phyloP scores from a whole-genome alignment of 2,329 filamentous ascomycete genomes.

The Amauroascus niger region DNA sequence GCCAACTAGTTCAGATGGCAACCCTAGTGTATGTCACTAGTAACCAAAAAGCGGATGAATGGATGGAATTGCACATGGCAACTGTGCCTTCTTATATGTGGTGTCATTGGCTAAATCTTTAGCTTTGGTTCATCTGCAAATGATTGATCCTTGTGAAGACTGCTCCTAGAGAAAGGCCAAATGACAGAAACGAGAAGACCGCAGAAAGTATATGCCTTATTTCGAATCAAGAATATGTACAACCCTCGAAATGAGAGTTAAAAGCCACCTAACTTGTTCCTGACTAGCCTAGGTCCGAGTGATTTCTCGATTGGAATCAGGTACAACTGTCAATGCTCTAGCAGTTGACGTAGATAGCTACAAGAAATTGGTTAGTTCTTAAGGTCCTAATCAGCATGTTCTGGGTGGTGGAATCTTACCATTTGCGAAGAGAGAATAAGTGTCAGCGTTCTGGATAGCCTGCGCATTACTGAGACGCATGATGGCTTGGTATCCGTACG shows the following conservation, averaged over 20 bases:
- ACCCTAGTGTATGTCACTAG: not conserved
- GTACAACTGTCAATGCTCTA: not conserved
- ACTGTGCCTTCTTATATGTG: not conserved
- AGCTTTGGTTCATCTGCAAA: too few species aligned
- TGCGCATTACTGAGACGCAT: conserved; percentile 39
- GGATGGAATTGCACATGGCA: not conserved
- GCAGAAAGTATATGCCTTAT: too few species aligned
- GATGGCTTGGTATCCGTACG: conserved; percentile 47
- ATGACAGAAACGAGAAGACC: too few species aligned
- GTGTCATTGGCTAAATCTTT: too few species aligned
- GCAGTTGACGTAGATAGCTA: conserved; percentile 12
- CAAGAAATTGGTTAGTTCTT: not conserved
- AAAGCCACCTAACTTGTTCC: not conserved
- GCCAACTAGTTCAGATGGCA: not conserved
- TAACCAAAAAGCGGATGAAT: not conserved
- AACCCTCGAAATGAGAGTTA: not conserved
- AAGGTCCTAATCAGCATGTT: not conserved
- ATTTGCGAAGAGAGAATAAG: conserved; percentile 47
- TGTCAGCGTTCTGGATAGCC: conserved; percentile 57
- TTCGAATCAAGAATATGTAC: not conserved
- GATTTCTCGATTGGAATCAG: not conserved
- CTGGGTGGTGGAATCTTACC: conserved; percentile 21
- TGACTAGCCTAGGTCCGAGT: not conserved
- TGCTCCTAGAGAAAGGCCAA: too few species aligned
- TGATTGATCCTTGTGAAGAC: too few species aligned